Evolutionary conservation across 2,329 filamentous ascomycete genomes (phyloP), one percentile per base, ranked within the genome.

Genomic region (Fusarium protoensiforme): DNA sequence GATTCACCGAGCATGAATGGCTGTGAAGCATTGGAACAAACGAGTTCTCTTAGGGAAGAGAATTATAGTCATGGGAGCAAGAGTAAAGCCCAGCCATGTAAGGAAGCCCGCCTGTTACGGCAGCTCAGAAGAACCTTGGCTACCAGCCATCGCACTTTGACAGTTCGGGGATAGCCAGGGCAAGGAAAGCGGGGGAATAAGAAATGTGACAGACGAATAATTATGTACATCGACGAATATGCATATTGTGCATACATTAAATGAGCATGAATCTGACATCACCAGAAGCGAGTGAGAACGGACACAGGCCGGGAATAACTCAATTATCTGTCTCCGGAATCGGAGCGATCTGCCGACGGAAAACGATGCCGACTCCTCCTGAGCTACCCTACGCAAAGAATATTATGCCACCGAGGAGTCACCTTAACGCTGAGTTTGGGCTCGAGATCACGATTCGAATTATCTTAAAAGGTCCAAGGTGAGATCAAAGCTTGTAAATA

Each of bases 1-100:
- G 46, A 64, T 53, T 59, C 46, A 16, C 68, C 60, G 71, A 61
- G 22, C 6, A 36, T 46, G 10, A 63, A 63, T 14, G 56, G 43
- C 10, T 27, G 9, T 27, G 24, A 48, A 18, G 8, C 22, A 27
- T 48, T 48, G 41, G 38, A 20, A 16, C 22, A 27, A 51, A 51
- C 24, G 18, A 51, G 5, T 29, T 20, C 7, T 14, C 46, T 51
- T n/a, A 51, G 18, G 46, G 27, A 51, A 51, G 18, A 9, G 16
- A 29, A 27, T 29, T 48, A 29, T 48, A 27, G 43, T n/a, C 24
- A 51, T 27, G 24, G 46, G 46, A 51, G 24, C 38, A 41, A 41
- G 33, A 9, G 33, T 8, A 9, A 18, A 41, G 6, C 43, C 43
- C 43, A 48, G 16, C 5, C 43, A 48, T 29, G 43, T 27, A 51